These are phyloP conservation scores for Phytopythium boreale DNA, from an alignment of 352 stramenopile species.

Conservation along the genomic window DNA sequence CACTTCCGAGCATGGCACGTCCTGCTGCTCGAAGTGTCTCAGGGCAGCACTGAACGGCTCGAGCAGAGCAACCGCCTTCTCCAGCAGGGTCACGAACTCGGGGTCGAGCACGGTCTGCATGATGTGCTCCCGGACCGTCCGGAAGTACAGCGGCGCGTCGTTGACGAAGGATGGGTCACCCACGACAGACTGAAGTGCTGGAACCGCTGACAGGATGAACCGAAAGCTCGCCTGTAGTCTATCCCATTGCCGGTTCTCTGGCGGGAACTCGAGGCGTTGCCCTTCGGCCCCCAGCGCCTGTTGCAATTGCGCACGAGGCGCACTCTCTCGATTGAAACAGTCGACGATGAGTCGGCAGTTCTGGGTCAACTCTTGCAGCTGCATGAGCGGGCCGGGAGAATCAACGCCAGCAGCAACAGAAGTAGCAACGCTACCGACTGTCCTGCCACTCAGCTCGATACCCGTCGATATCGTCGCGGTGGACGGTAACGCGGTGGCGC, in stretches of 20 bases:
- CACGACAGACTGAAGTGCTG: constrained; percentile 9
- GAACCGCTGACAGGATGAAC: constrained; percentile 11
- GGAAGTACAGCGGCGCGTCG: neutral
- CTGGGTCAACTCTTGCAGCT: constrained; percentile 11
- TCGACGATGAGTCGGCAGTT: constrained; percentile 18
- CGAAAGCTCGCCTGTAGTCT: constrained; percentile 16
- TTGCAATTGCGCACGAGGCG: neutral
- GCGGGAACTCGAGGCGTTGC: constrained; percentile 2
- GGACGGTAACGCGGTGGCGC: neutral
- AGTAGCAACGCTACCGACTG: neutral
- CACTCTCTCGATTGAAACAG: constrained; percentile 8
- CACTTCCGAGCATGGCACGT: constrained; percentile 24
- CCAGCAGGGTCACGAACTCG: constrained; percentile 8
- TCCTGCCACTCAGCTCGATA: neutral
- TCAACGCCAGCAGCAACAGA: neutral
- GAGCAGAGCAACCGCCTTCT: constrained; percentile 19
- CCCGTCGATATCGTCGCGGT: neutral
- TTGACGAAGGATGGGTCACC: constrained; percentile 3
- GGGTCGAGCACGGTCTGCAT: neutral
- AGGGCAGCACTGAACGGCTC: constrained; percentile 15
- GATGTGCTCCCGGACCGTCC: constrained; percentile 2
- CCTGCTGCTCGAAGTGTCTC: constrained; percentile 6
- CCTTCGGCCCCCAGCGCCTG: neutral
- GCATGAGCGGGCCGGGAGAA: constrained; percentile 5
- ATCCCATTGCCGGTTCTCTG: constrained; percentile 8